Evolutionary conservation across 1,139 yeast genomes (phyloP), one percentile per base, ranked within the genome.

Genomic region (Debaryomyces coudertii): DNA sequence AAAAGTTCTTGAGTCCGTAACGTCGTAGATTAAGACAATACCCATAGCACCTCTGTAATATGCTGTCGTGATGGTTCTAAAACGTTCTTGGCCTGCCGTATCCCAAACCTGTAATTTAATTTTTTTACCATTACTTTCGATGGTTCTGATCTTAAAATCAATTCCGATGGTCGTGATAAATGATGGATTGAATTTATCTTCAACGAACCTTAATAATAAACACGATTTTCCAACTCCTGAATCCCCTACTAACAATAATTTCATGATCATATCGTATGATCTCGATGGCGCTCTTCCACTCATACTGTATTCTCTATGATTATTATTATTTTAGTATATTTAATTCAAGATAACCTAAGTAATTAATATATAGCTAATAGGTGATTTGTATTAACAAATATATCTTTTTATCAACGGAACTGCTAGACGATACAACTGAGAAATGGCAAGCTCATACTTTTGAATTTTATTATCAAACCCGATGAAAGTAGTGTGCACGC

Each of bases 21-120:
- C 98, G 68, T 93, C 99, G 69, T 93, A 93, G 42, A 93, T 96
- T 57, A 93, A 81, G 49, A 93, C 83, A 65, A 95, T 93, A 52
- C 99, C 99, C 95, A 90, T 90, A 49, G 99, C 99, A 47, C 98
- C 97, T 69, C 99, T 83, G 73, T 95, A 93, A 71, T 95, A 93
- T 7, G 99, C 97, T 16, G 98, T 90, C 42, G 99, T 93, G 68
- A 93, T 93, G 45, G 99, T 93, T 76, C 97, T 84, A 78, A 93
- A 93, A 60, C 99, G 80, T 69, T 93, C 99, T 72, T 93, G 99
- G 23, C 99, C 99, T 5, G 99, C 99, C 33, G 99, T 93, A 68
- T 93, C 99, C 99, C 99, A 93, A 36, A 93, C 90, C 69, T 93
- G 99, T 62, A 93, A 80, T 72, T 93, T 93, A 69, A 95, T 88